Evolutionary conservation across 805 yeast species (phyloP), one percentile per base, ranked within the genome.

Genomic region (Candida bentonensis): DNA sequence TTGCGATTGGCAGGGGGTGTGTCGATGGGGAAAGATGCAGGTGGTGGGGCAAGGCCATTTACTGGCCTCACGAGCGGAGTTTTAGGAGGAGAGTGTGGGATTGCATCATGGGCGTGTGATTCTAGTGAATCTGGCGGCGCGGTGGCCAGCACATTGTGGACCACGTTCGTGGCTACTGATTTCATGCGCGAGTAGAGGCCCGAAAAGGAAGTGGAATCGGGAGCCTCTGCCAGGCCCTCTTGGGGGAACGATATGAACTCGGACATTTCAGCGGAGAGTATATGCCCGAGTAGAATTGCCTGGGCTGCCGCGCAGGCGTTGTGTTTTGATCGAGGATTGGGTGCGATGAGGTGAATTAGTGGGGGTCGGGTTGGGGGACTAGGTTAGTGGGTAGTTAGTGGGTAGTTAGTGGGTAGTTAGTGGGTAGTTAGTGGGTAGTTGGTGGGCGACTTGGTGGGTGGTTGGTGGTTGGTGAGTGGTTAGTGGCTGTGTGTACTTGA

Each of bases 211-310:
- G 36, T 30, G 11, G 36, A 9, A 17, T 30, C 36, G 5, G 36
- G 36, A 17, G 36, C 36, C 36, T 30, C 36, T 15, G 20, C 11
- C n/a, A 30, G 36, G 5, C 36, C 36, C 20, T 30, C 36, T n/a
- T 30, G 5, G 5, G 36, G 36, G n/a, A 30, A 30, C 36, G 36
- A 30, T 11, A 30, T n/a, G n/a, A 30, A 30, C 36, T 30, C 36
- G n/a, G 36, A 30, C 36, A 30, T 30, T 11, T 30, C 17, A 11
- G n/a, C n/a, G n/a, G n/a, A n/a, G n/a, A n/a, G n/a, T n/a, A n/a
- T n/a, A n/a, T n/a, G n/a, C n/a, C n/a, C n/a, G n/a, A n/a, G n/a
- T n/a, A n/a, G n/a, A n/a, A n/a, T n/a, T n/a, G n/a, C n/a, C n/a
- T n/a, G n/a, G n/a, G n/a, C n/a, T n/a, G n/a, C n/a, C n/a, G n/a